Evolutionary conservation across 257 asterid genomes (phyloP).

Genomic region (Solanum virginianum): DNA sequence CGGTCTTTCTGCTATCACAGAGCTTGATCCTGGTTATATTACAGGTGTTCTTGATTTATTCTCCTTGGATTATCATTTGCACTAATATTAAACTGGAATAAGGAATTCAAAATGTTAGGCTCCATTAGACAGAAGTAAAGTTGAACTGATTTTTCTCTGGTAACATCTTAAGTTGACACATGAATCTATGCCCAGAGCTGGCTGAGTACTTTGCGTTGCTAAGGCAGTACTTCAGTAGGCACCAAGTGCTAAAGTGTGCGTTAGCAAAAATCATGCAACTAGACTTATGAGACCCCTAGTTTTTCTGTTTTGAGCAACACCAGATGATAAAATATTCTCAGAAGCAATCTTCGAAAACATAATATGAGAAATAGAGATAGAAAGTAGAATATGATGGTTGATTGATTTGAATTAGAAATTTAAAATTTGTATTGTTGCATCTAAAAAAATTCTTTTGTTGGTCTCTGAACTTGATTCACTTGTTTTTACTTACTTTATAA

Average conservation of each 20-base stretch:
- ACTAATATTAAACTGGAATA: not conserved
- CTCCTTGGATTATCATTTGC: not conserved
- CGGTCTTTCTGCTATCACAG: conserved; percentile 97
- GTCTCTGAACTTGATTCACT: not conserved
- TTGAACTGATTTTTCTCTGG: not conserved
- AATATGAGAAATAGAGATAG: not conserved
- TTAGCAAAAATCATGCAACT: not conserved
- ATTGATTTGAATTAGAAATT: not conserved
- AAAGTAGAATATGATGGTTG: not conserved
- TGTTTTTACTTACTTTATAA: not conserved
- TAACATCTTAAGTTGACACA: not conserved
- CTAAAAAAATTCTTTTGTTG: not conserved
- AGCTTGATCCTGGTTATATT: conserved; percentile 96
- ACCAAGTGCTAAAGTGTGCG: not conserved
- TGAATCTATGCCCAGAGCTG: not conserved
- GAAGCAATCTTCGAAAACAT: not conserved
- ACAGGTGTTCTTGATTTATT: conserved; percentile 41
- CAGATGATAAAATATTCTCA: not conserved
- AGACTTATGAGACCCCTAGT: not conserved
- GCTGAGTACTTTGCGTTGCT: not conserved
- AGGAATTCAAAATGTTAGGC: not conserved
- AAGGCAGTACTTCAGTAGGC: not conserved
- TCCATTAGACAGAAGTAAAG: not conserved
- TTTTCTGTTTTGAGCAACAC: not conserved
- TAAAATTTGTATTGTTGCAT: not conserved